Percentiles rank a stretch among this genome's conserved stretches.
Evolutionary conservation across 1,284 basidiomycete genomes (phyloP).

Genomic region (Ganoderma meredithae): DNA sequence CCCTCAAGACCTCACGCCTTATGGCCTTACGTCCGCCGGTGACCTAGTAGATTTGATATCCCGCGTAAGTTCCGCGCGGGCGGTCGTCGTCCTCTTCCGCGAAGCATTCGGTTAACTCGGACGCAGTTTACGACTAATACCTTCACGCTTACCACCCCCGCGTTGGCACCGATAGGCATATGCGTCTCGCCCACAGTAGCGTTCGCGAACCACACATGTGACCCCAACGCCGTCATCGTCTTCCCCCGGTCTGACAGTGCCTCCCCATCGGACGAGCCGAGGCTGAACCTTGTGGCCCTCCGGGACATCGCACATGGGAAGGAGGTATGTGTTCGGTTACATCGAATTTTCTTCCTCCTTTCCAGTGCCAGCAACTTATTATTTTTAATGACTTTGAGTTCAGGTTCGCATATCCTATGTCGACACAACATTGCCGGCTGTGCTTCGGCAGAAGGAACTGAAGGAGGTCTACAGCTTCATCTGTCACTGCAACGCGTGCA

Average conservation of each 20-base stretch:
- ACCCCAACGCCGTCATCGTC: conserved; percentile 89
- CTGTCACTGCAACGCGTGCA: conserved; percentile 77
- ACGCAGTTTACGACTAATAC: conserved; percentile 87
- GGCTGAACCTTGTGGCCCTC: conserved; percentile 78
- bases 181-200: conserved; percentile 82
- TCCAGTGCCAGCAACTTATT: conserved; percentile 14
- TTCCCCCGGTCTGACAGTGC: conserved; percentile 68
- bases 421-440: conserved; percentile 77
- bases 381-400: neutral
- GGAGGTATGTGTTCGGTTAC: conserved; percentile 59
- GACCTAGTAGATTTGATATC: conserved; percentile 78
- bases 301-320: conserved; percentile 68
- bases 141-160: conserved; percentile 82
- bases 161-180: conserved; percentile 82
- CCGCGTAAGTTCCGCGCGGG: conserved; percentile 51
- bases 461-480: conserved; percentile 82
- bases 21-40: conserved; percentile 60
- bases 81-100: neutral
- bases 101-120: conserved; percentile 12
- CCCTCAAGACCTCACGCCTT: conserved; percentile 63
- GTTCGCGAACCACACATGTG: conserved; percentile 91
- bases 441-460: conserved; percentile 65
- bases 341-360: neutral
- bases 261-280: conserved; percentile 55
- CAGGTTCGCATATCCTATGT: conserved; percentile 83